These are phyloP conservation scores for Coprinopsis strossmayeri DNA, from an alignment of 768 basidiomycete species.

Conservation along the genomic window DNA sequence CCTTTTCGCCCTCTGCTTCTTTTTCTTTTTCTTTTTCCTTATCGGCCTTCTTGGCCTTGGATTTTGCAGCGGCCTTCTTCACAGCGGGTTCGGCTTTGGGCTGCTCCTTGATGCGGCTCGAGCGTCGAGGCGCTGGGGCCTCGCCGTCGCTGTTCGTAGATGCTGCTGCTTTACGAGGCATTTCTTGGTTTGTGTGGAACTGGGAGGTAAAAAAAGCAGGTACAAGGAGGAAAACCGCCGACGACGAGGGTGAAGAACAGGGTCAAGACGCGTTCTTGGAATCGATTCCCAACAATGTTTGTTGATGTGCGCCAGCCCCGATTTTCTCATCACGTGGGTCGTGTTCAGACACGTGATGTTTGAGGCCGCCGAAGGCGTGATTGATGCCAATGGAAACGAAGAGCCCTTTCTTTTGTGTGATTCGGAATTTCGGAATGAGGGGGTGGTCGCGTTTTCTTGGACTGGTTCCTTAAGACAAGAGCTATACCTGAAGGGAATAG, in stretches of 20 bases:
- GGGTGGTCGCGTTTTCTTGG: no score
- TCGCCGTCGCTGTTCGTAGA: constrained; percentile 32
- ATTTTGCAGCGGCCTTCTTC: constrained; percentile 62
- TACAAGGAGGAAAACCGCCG: background rate
- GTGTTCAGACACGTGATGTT: background rate
- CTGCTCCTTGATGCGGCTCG: constrained; percentile 66
- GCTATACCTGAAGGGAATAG: background rate
- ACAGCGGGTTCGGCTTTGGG: constrained; percentile 45
- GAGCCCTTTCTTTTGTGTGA: no score
- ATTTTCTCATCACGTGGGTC: background rate
- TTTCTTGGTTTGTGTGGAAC: constrained; percentile 20
- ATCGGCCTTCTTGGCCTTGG: constrained; percentile 48
- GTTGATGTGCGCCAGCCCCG: constrained; percentile 16
- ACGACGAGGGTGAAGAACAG: constrained; percentile 13
- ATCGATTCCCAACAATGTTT: constrained; percentile 28
- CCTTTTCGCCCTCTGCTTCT: constrained; percentile 10
- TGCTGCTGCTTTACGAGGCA: constrained; percentile 69
- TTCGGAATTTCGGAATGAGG: no score
- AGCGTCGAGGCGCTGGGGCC: constrained; percentile 55
- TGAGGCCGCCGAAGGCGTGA: no score
- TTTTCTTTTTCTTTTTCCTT: constrained; percentile 28
- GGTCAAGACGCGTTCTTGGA: constrained; percentile 20
- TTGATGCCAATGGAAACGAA: no score
- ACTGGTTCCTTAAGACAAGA: no score
- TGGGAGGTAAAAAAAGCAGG: background rate